Evolutionary conservation across 148 eudicot genomes (phyloP).

Genomic region (Rhododendron kiyosumense): DNA sequence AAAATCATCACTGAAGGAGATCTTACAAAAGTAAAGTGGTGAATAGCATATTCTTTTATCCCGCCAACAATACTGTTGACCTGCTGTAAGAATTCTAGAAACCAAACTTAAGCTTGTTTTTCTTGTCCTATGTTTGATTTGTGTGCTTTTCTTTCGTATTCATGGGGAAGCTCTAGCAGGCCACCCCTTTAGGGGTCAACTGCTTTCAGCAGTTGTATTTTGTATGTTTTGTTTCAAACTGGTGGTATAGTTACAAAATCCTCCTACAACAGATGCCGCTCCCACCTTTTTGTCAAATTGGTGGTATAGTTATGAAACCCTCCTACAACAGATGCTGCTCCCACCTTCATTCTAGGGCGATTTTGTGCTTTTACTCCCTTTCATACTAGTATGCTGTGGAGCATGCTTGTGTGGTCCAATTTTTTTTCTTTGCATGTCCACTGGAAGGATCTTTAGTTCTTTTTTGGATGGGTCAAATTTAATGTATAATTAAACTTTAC

Average conservation of each 20-base stretch:
- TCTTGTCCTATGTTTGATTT: no score
- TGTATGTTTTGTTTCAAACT: neutral
- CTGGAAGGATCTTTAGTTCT: neutral
- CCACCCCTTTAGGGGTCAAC: neutral
- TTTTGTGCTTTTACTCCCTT: neutral
- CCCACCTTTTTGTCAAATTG: neutral
- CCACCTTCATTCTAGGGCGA: neutral
- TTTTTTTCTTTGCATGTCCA: neutral
- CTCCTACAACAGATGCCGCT: neutral
- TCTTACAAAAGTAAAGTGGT: neutral
- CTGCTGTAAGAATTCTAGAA: neutral
- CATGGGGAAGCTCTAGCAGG: neutral
- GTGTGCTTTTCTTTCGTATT: neutral
- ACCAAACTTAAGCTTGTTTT: neutral
- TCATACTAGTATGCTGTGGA: neutral
- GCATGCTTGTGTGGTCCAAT: neutral
- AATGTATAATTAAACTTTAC: neutral
- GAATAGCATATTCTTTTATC: neutral
- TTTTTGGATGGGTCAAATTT: neutral
- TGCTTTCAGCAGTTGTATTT: neutral
- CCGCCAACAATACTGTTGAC: neutral
- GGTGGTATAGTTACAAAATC: neutral
- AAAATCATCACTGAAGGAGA: neutral
- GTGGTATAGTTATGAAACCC: neutral
- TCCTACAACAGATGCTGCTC: neutral